Base-by-base conservation (phyloP, 352 stramenopile genomes). In the Globisporangium spinosum region DNA sequence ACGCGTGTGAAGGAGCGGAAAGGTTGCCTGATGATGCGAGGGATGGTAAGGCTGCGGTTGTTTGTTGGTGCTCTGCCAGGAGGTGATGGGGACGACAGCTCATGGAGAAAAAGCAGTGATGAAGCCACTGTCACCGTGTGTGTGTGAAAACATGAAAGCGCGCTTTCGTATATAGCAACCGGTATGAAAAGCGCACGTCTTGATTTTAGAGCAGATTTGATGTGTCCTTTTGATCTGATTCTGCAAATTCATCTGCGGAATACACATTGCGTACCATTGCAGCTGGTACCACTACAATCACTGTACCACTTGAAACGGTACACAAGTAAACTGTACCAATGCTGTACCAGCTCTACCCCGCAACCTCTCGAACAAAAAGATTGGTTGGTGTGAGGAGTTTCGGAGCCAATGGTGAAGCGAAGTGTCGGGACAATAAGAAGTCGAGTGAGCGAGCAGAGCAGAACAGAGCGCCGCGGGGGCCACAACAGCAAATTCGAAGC, bases 351-450 rank as follows among this genome's bases (percentile, higher is more conserved):
- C 35, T 43, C 35, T 43, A 43, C 45, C 2, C 13, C 5, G 45
- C 45, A 54, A 60, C 55, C 55, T 60, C 55, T 60, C 55, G 29
- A 32, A 60, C 35, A 60, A 56, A 59, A 60, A 60, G 55, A 60
- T 45, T 60, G 55, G 55, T 60, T 60, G 54, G 27, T 15, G 53
- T 58, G 29, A 60, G 29, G 55, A 20, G 55, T 60, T 60, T 60
- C 55, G 55, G 2, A 45, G 34, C 8, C 53, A 38, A 58, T 58
- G 20, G 45, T 25, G 45, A 22, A 54, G 45, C n/a, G 13, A 47
- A 47, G 38, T 47, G 38, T 47, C 38, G 38, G 3, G 12, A 0
- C 35, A 10, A 43, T 43, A 43, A 43, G 35, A 43, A 43, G 35
- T 43, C 34, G 35, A 43, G 35, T 13, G 35, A 47, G 12, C 38